These are phyloP conservation scores for Venturia effusa DNA, from an alignment of 2,329 filamentous ascomycete species.

Conservation along the genomic window DNA sequence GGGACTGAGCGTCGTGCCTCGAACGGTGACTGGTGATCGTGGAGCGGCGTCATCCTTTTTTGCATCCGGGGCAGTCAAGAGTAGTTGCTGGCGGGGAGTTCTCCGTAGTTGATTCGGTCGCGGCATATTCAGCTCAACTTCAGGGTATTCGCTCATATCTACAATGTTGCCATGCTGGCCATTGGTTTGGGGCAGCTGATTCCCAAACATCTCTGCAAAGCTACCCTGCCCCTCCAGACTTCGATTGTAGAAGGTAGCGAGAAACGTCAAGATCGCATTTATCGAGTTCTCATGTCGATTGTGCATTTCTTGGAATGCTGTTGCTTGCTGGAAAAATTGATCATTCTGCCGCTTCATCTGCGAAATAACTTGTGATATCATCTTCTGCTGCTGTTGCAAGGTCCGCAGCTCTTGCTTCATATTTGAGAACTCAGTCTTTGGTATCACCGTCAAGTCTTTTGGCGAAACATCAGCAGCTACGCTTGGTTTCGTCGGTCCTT, in stretches of 20 bases:
- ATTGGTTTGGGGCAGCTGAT: conserved; percentile 52
- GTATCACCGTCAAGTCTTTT: conserved; percentile 40
- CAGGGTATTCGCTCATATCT: conserved; percentile 47
- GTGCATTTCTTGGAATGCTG: conserved; percentile 81
- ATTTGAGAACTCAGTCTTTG: conserved; percentile 62
- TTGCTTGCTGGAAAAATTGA: conserved; percentile 76
- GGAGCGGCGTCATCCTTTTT: neutral
- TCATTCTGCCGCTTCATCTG: conserved; percentile 75
- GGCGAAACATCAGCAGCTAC: conserved; percentile 25
- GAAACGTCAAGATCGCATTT: conserved; percentile 94
- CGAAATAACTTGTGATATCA: conserved; percentile 72
- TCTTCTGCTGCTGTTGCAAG: conserved; percentile 74
- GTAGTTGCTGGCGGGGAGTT: conserved; percentile 3
- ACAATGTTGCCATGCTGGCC: conserved; percentile 48
- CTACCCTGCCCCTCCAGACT: conserved; percentile 80
- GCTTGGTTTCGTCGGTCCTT: conserved; percentile 20
- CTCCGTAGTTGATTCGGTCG: conserved; percentile 4
- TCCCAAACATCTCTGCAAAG: conserved; percentile 73
- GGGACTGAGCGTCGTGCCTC: conserved; percentile 6
- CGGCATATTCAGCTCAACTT: conserved; percentile 19
- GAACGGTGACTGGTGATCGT: neutral
- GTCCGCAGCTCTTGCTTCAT: conserved; percentile 72
- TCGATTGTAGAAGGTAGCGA: conserved; percentile 92
- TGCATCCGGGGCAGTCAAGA: conserved; percentile 12
- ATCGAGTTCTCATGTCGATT: conserved; percentile 98